These are phyloP conservation scores for Botrytis aclada DNA, from an alignment of 2,329 filamentous ascomycete species.

Conservation along the genomic window DNA sequence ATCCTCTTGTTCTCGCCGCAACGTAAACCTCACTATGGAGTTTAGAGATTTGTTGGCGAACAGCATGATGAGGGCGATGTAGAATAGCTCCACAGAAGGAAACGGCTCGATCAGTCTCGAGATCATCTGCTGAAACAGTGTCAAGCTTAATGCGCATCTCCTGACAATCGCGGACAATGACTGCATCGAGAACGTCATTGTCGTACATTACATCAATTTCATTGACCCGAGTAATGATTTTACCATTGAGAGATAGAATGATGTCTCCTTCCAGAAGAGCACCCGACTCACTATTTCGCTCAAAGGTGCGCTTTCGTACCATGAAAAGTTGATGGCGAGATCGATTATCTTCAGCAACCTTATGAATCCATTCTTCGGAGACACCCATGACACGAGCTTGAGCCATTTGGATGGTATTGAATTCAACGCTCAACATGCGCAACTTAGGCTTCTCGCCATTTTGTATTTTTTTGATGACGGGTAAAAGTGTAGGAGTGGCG, in stretches of 20 bases:
- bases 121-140: conserved; percentile 82
- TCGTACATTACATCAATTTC: conserved; percentile 97
- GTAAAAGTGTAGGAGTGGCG: conserved; percentile 81
- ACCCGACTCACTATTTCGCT: conserved; percentile 57
- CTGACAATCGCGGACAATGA: conserved; percentile 80
- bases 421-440: conserved; percentile 89
- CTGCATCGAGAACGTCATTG: conserved; percentile 75
- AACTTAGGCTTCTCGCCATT: conserved; percentile 74
- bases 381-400: conserved; percentile 97
- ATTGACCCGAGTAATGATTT: conserved; percentile 87
- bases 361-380: conserved; percentile 90
- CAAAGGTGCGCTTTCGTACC: conserved; percentile 84
- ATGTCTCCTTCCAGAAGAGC: conserved; percentile 87
- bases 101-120: conserved; percentile 89
- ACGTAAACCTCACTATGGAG: conserved; percentile 97
- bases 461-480: conserved; percentile 84
- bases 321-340: conserved; percentile 97
- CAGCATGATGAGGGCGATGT: conserved; percentile 91
- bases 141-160: conserved; percentile 74
- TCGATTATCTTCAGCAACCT: conserved; percentile 83
- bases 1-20: conserved; percentile 78
- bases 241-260: conserved; percentile 83
- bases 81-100: conserved; percentile 94
- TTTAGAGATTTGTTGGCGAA: conserved; percentile 95
- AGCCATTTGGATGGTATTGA: conserved; percentile 92